These are phyloP conservation scores for Conticribra guillardii DNA, from an alignment of 108 stramenopile species.

Conservation along the genomic window DNA sequence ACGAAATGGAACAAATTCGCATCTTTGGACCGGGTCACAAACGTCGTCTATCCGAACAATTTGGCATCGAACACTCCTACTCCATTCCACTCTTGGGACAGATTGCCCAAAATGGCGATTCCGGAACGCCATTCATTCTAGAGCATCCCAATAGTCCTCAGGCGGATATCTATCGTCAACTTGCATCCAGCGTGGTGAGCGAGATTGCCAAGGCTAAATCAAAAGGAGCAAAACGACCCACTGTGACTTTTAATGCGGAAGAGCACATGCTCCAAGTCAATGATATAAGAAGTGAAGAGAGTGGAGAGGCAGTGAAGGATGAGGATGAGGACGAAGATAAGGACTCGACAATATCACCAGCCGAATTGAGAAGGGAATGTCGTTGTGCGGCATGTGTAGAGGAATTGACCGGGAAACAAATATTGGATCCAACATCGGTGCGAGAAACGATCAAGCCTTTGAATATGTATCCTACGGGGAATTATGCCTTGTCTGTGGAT, in stretches of 20 bases:
- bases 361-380: conserved; percentile 73
- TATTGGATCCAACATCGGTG: conserved; percentile 62
- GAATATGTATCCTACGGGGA: conserved; percentile 74
- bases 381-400: conserved; percentile 92
- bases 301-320: conserved; percentile 25
- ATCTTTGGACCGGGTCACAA: conserved; percentile 88
- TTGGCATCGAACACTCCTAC: conserved; percentile 86
- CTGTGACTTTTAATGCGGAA: conserved; percentile 54
- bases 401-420: conserved; percentile 89
- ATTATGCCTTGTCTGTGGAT: conserved; percentile 89
- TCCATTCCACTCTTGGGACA: conserved; percentile 75
- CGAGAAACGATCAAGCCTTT: conserved; percentile 68
- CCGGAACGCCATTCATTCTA: conserved; percentile 77
- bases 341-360: conserved; percentile 53
- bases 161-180: conserved; percentile 63
- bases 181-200: conserved; percentile 69
- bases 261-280: conserved; percentile 44
- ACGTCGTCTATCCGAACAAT: conserved; percentile 74
- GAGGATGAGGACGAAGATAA: conserved; percentile 14
- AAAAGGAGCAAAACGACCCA: conserved; percentile 38
- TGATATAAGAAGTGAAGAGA: not conserved
- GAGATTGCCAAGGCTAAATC: conserved; percentile 73
- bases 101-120: conserved; percentile 84
- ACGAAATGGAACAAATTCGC: conserved; percentile 50
- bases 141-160: conserved; percentile 73